Evolutionary conservation across 2,329 filamentous ascomycete genomes (phyloP), one percentile per base, ranked within the genome.

Genomic region (Penicillium nordicum): DNA sequence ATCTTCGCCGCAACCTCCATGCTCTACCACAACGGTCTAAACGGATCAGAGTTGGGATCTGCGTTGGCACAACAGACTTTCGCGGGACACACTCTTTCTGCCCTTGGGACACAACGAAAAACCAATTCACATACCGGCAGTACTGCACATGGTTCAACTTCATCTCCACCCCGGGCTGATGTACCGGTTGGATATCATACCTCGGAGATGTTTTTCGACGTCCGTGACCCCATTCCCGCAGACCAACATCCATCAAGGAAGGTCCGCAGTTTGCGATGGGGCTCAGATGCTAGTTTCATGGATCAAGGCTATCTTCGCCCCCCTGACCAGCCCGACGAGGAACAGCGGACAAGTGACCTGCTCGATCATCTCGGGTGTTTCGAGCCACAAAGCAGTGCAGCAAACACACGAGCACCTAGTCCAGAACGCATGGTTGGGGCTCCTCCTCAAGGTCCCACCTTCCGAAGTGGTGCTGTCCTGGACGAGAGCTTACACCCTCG

Each of bases 271-370:
- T 77, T 88, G 43, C 82, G 83, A 59, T 90, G 85, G 82, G 88
- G 88, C 10, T 88, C 88, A 0, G 88, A 90, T 70, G 70, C 80
- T n/a, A 83, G 78, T 55, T 90, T 90, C 68, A 80, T 76, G 58
- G 69, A 79, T 6, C 82, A 84, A 63, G 80, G 79, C n/a, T 90
- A 86, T 64, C 74, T 83, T 7, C 82, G 85, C 0, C 77, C 78
- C 10, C 78, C 80, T 7, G 74, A 80, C 57, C 80, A 83, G 62
- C 84, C 87, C 37, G 83, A 83, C 3, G 77, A 78, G 32, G 84
- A 87, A 57, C 79, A 81, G 12, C 72, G 86, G 32, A 80, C 83
- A 37, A 78, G 81, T 57, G 77, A 80, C 34, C 78, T 85, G 42
- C 72, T 87, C 16, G 79, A 81, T 12, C 78, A 81, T 37, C 73